Evolutionary conservation across 2,329 filamentous ascomycete genomes (phyloP), one percentile per base, ranked within the genome.

Genomic region (Epichloe gansuensis): DNA sequence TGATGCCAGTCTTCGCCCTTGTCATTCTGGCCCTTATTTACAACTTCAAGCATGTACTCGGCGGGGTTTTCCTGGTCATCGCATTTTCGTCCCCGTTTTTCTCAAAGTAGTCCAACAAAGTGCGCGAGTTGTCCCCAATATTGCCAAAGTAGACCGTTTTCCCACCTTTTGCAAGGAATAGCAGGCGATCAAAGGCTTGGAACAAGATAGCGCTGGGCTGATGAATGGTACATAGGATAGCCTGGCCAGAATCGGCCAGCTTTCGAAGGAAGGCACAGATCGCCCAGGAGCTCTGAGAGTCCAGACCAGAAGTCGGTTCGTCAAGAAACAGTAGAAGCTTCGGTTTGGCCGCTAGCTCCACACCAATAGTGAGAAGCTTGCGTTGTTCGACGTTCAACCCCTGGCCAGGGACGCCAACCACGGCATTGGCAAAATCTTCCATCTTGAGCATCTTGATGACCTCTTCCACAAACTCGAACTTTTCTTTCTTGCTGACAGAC

Each of bases 141-240:
- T 84, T 73, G 7, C 83, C 83, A 63, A 86, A 86, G 61, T 87
- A 87, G 1, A 86, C 81, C 0, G 81, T 85, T 61, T 75, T 80
- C 1, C 83, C 83, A 39, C 83, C 83, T 52, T 72, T 75, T 8
- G 81, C 80, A 3, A 86, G 72, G 65, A 86, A 82, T 0, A 85
- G 68, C 2, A 85, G 68, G 1, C 76, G 75, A 55, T 85, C 82
- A 51, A 85, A 78, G 44, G 72, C 66, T 54, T 75, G 69, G 60
- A 80, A 80, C 4, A 80, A 63, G 43, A 76, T 70, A 0, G 75
- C 75, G 5, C 69, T 73, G 0, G 77, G 77, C 56, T 80, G 77
- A 59, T 80, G 77, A 13, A 80, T 75, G 0, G 77, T 80, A 51
- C 75, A 77, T 0, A 80, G 66, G 1, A 80, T 67, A 6, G 76